Evolutionary conservation across 805 yeast species (phyloP).

Genomic region (Myxozyma neotropica): DNA sequence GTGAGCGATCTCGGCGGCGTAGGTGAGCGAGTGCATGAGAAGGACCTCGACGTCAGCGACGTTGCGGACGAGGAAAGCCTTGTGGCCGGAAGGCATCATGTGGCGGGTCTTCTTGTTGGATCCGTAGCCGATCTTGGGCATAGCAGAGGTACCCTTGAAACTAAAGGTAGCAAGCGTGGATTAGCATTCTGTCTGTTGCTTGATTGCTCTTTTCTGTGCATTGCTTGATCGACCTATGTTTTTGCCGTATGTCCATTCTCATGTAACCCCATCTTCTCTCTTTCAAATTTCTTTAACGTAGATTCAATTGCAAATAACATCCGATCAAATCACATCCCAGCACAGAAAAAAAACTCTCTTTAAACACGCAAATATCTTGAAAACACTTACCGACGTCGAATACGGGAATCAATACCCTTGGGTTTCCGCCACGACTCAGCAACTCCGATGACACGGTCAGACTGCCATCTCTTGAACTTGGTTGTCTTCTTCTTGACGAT

Average conservation of each 20-base stretch:
- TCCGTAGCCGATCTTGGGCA: conserved; percentile 99
- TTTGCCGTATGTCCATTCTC: too few species aligned
- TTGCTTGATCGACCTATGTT: too few species aligned
- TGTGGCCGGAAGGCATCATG: conserved; percentile 97
- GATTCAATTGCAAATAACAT: neutral
- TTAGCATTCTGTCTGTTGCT: neutral
- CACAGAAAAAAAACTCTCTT: neutral
- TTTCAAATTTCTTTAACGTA: neutral
- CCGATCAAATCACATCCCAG: neutral
- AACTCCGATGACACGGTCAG: conserved; percentile 99
- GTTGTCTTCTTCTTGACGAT: conserved; percentile 99
- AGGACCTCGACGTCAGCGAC: conserved; percentile 90
- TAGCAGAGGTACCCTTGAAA: conserved; percentile 98
- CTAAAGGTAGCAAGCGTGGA: conserved; percentile 3
- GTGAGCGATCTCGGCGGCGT: conserved; percentile 99
- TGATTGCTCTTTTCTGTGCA: too few species aligned
- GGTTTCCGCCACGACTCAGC: conserved; percentile 99
- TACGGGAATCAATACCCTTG: conserved; percentile 99
- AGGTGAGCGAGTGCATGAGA: conserved; percentile 95
- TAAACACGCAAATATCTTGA: too few species aligned
- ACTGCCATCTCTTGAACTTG: conserved; percentile 99
- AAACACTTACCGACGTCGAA: conserved; percentile 72
- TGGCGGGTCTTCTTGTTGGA: conserved; percentile 98
- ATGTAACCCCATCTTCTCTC: neutral
- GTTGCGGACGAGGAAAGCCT: conserved; percentile 92